Base-by-base conservation (phyloP, 78 protist species). In the Diacronema lutheri region DNA sequence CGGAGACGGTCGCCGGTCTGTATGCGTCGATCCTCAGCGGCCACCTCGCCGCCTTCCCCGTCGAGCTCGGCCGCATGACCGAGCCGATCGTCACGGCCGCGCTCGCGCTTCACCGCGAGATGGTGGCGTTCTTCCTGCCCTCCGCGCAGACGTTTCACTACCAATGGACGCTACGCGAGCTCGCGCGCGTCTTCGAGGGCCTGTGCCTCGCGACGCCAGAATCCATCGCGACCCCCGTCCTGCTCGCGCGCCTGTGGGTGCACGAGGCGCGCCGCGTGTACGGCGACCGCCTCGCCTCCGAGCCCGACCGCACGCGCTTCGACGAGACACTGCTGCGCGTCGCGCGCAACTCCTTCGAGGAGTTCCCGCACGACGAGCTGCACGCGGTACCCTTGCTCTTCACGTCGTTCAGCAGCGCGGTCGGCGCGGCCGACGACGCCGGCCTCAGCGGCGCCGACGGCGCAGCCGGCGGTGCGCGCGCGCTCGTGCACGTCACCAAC, bases 101-200 rank as follows among this genome's bases (percentile, higher is more conserved):
- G 41, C 31, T 93, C 37, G 83, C 41, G 40, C 66, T 95, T 12
- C 95, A 91, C 92, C 35, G 23, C 31, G 10, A 23, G 37, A 92
- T 93, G 31, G 29, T 79, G 31, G 35, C 56, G 12, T 9, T 25
- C 3, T 95, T 95, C 93, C 77, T 88, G 12, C 94, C 94, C 12
- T 90, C 96, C 1, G 94, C 96, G 72, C 60, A 87, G 74, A 91
- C 89, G 81, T 95, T 95, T 90, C 98, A 95, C 85, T 95, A 95
- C 89, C 65, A 83, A 73, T 95, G 92, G 91, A 95, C 92, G 81
- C 66, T 95, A 62, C 91, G 98, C 35, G 96, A 95, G 44, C 55
- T 95, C 23, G 66, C 85, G 1, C 79, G 73, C 74, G 35, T 93
- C 56, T 55, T 86, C 86, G 86, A 81, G 26, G 96, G 94, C 40